Conservation (phyloP, 2,329 filamentous ascomycete genomes). For the Calonectria pteridis region DNA sequence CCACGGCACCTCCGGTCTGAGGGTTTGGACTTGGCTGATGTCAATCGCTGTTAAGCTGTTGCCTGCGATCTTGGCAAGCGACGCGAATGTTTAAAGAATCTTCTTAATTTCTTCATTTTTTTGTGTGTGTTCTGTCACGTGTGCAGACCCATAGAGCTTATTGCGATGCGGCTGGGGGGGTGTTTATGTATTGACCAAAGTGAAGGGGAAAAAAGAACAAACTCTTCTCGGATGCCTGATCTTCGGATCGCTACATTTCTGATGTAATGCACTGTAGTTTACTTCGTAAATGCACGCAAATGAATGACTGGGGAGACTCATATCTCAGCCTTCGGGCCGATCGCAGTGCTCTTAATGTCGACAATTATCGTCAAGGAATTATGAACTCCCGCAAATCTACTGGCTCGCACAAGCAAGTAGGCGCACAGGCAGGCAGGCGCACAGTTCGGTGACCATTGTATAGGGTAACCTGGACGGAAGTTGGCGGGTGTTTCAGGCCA, state of each 20-base stretch:
- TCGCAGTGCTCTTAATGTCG: neutral
- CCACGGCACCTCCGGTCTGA: neutral
- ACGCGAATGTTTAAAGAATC: neutral
- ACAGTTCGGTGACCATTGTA: neutral
- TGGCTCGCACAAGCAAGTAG: neutral
- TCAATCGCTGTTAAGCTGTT: neutral
- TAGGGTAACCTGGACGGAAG: constrained; percentile 8
- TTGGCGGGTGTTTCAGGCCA: neutral
- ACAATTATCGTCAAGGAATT: neutral
- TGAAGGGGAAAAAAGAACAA: neutral
- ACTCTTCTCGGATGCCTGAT: neutral
- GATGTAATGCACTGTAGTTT: neutral
- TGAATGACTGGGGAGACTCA: neutral
- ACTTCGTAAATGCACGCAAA: neutral
- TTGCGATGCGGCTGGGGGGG: neutral
- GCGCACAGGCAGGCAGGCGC: neutral
- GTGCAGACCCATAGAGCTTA: neutral
- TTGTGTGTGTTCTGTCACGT: neutral
- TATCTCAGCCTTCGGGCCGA: neutral
- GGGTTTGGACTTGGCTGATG: neutral
- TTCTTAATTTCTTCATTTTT: neutral
- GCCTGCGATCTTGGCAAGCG: neutral
- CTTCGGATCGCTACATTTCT: neutral
- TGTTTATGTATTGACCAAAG: neutral
- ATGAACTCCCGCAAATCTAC: neutral